phyloP scores from a whole-genome alignment of 2,329 filamentous ascomycete species.

The Epichloe sp. region DNA sequence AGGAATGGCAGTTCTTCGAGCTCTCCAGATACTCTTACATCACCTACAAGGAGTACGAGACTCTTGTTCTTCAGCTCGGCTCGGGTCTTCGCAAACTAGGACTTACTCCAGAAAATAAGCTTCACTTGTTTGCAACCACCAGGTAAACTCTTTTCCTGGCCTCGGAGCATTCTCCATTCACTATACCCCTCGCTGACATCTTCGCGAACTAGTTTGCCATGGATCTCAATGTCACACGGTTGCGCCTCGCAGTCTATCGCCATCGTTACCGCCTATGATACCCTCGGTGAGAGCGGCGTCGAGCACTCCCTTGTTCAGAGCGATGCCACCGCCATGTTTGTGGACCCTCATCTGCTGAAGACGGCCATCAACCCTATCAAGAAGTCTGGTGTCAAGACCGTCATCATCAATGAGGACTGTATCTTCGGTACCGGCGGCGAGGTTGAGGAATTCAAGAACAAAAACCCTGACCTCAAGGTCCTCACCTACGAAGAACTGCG shows the following conservation, averaged over 20 bases:
- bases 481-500: slow-evolving; percentile 42
- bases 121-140: slow-evolving; percentile 79
- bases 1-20: slow-evolving; percentile 87
- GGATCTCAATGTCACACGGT: slow-evolving; percentile 69
- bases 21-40: slow-evolving; percentile 64
- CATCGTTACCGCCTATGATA: slow-evolving; percentile 92
- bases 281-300: slow-evolving; percentile 71
- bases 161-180: background rate
- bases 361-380: slow-evolving; percentile 44
- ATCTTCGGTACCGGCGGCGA: slow-evolving; percentile 37
- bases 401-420: slow-evolving; percentile 50
- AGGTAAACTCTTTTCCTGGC: slow-evolving; percentile 35
- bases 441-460: slow-evolving; percentile 42
- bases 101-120: slow-evolving; percentile 48
- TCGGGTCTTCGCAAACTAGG: slow-evolving; percentile 64
- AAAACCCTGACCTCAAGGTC: slow-evolving; percentile 39
- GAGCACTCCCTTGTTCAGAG: slow-evolving; percentile 79
- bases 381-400: slow-evolving; percentile 40
- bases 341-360: slow-evolving; percentile 66
- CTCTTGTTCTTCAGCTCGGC: slow-evolving; percentile 54
- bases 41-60: slow-evolving; percentile 68
- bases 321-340: slow-evolving; percentile 68
- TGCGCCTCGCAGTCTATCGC: slow-evolving; percentile 75
- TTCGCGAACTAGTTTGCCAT: slow-evolving; percentile 47
- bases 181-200: background rate